Conservation (phyloP, 139 green algal genomes). For the Chlorella sp. region DNA sequence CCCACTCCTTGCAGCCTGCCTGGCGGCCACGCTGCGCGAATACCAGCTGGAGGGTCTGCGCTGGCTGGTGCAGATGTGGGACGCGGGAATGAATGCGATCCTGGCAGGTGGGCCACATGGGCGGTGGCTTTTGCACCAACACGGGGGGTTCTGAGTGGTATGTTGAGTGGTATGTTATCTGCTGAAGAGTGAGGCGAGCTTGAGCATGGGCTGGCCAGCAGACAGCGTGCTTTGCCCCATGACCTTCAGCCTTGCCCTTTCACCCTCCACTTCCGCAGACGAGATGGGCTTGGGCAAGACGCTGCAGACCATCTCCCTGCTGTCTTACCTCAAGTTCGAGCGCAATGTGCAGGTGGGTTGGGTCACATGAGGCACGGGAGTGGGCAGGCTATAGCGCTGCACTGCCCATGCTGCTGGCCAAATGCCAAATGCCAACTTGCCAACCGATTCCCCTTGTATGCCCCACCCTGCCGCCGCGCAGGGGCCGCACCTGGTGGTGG, state of each 20-base stretch:
- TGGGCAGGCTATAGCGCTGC: neutral
- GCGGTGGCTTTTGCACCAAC: no score
- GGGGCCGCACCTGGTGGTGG: conserved; percentile 56
- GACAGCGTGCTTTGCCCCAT: neutral
- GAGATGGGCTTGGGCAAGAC: conserved; percentile 68
- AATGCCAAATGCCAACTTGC: neutral
- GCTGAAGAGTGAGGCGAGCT: neutral
- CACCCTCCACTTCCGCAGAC: conserved; percentile 33
- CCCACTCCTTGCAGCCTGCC: conserved; percentile 13
- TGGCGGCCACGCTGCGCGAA: conserved; percentile 64
- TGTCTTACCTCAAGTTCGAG: conserved; percentile 48
- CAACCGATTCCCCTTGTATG: neutral
- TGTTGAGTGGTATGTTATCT: neutral
- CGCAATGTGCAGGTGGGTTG: conserved; percentile 6
- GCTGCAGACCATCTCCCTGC: conserved; percentile 63
- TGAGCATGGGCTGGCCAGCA: neutral
- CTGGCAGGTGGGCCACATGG: conserved; percentile 49
- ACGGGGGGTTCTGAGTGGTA: neutral
- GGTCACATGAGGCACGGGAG: neutral
- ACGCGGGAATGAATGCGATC: conserved; percentile 66
- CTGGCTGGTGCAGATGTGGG: conserved; percentile 58
- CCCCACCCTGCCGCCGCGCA: neutral
- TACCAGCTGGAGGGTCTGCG: conserved; percentile 76
- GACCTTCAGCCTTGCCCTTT: neutral
- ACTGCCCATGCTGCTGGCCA: neutral